Percentiles rank a stretch among this genome's conserved stretches.
Evolutionary conservation across 331 rosid genomes (phyloP).

Genomic region (Stylosanthes scabra): DNA sequence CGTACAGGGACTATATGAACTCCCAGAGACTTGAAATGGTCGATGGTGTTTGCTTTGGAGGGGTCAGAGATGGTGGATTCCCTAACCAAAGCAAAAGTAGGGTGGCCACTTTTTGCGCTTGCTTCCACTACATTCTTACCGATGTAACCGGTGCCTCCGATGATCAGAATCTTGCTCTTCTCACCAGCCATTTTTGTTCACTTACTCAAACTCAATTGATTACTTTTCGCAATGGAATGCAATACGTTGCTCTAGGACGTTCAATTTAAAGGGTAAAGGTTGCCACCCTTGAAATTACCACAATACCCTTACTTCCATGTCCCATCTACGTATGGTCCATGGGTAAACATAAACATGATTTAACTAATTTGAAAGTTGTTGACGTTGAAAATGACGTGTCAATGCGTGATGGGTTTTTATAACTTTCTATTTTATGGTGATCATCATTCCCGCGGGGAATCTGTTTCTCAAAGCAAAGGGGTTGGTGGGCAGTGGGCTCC

Average conservation of each 20-base stretch:
- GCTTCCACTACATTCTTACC: constrained; percentile 80
- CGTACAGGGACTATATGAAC: constrained; percentile 66
- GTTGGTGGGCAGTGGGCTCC: not conserved
- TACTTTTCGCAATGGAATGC: not conserved
- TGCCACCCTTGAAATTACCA: not conserved
- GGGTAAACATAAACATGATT: too few relatives aligned
- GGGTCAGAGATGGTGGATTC: constrained; percentile 70
- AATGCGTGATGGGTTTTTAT: too few relatives aligned
- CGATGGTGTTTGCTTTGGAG: constrained; percentile 55
- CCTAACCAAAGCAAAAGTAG: constrained; percentile 76
- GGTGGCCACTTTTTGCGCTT: constrained; percentile 73
- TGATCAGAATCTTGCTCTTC: constrained; percentile 82
- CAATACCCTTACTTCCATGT: constrained; percentile 1
- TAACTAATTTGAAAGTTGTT: too few relatives aligned
- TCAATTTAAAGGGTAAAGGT: not conserved
- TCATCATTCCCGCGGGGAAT: not conserved
- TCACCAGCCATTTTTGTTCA: constrained; percentile 63
- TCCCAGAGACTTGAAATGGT: constrained; percentile 60
- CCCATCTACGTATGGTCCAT: not conserved
- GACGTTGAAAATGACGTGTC: too few relatives aligned
- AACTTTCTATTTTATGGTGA: too few relatives aligned
- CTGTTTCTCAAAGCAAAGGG: constrained; percentile 39
- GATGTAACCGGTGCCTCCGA: constrained; percentile 94
- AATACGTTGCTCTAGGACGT: not conserved
- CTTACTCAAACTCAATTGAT: too few relatives aligned